Percentiles rank a stretch among this genome's conserved stretches.
Conservation (phyloP, 2,329 filamentous ascomycete species). For the Pseudocercospora fuligena region DNA sequence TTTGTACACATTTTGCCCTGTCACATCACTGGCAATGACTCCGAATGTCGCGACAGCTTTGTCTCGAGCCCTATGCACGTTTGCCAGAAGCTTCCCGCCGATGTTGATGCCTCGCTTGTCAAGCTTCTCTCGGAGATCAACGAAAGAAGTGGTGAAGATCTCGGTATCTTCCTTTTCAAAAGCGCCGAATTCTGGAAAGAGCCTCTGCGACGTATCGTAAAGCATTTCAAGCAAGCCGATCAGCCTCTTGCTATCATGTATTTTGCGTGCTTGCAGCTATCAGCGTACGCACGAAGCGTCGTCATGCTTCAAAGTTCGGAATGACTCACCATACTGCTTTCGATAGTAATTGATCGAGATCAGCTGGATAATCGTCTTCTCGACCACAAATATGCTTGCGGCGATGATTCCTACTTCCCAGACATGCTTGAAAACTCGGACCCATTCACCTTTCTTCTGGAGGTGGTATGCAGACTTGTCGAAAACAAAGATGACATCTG, state of each 20-base stretch:
- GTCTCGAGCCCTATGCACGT: conserved; percentile 62
- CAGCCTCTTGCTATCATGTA: conserved; percentile 78
- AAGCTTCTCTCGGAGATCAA: conserved; percentile 50
- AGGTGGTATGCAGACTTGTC: conserved; percentile 32
- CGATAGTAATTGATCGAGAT: conserved; percentile 75
- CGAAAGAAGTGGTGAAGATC: conserved; percentile 73
- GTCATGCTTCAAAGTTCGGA: conserved; percentile 47
- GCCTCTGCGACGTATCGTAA: conserved; percentile 76
- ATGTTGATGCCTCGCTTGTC: conserved; percentile 58
- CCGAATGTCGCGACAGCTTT: conserved; percentile 83
- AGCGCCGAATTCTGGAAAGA: conserved; percentile 86
- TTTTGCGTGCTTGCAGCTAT: conserved; percentile 58
- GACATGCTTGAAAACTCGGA: conserved; percentile 57
- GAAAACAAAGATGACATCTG: conserved; percentile 49
- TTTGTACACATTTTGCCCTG: conserved; percentile 79
- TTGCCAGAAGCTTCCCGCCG: conserved; percentile 54
- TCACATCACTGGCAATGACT: conserved; percentile 82
- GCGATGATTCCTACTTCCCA: conserved; percentile 65
- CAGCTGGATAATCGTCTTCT: conserved; percentile 72
- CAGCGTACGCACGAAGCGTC: conserved; percentile 7
- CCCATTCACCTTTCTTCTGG: conserved; percentile 12
- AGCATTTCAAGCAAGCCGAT: conserved; percentile 74
- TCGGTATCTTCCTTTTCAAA: conserved; percentile 80
- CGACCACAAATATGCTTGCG: conserved; percentile 64
- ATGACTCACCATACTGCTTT: conserved; percentile 61